A percentile compares a stretch with the other conserved stretches of the same genome.
Evolutionary conservation across 768 basidiomycete genomes (phyloP).

Genomic region (Artomyces pyxidatus): DNA sequence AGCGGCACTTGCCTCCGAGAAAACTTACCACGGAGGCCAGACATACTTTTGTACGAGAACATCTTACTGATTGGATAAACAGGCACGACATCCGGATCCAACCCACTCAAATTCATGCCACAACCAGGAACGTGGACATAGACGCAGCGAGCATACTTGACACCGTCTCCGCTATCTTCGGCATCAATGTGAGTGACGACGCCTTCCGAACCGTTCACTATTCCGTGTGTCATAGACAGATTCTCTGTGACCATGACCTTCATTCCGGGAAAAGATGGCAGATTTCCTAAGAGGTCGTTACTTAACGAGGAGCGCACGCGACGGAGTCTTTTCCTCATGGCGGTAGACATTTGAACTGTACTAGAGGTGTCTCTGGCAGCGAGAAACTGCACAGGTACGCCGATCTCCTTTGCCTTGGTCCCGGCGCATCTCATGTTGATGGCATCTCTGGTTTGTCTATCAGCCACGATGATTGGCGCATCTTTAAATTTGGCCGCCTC

Average conservation of each 20-base stretch:
- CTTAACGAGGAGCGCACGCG: not conserved
- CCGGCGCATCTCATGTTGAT: not conserved
- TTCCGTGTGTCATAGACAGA: constrained; percentile 5
- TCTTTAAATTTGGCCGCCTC: not conserved
- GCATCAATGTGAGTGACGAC: constrained; percentile 4
- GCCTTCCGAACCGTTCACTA: constrained; percentile 17
- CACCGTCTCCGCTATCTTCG: not conserved
- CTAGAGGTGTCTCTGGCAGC: no score
- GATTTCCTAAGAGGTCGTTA: not conserved
- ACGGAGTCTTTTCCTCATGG: no score
- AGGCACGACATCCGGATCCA: not conserved
- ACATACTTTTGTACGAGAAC: no score
- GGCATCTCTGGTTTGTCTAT: not conserved
- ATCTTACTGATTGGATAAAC: not conserved
- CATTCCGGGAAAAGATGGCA: constrained; percentile 18
- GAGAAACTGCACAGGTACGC: no score
- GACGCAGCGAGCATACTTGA: not conserved
- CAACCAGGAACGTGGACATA: not conserved
- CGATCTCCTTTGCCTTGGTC: no score
- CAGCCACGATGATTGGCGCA: not conserved
- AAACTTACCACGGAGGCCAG: no score
- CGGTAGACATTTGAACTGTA: no score
- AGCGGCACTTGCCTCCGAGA: no score
- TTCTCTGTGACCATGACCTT: constrained; percentile 17
- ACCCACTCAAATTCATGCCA: not conserved